phyloP scores from a whole-genome alignment of 257 asterid species.

The Nicotiana sylvestris region DNA sequence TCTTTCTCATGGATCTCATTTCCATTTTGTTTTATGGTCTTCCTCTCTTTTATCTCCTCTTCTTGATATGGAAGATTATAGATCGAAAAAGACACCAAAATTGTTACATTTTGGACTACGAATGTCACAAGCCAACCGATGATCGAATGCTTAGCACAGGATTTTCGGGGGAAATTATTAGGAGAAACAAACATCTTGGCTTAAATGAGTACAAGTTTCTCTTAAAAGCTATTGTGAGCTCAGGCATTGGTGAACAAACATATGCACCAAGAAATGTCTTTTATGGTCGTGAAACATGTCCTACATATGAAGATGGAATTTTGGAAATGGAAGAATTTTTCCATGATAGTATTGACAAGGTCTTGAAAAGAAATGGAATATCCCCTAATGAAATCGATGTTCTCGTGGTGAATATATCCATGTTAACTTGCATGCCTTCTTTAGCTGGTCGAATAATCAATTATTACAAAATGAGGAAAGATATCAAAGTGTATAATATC shows the following conservation, averaged over 20 bases:
- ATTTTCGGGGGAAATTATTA: conserved; percentile 50
- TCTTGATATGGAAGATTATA: conserved; percentile 19
- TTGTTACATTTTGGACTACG: conserved; percentile 73
- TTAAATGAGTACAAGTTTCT: conserved; percentile 65
- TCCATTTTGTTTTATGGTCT: conserved; percentile 24
- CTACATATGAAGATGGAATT: conserved; percentile 47
- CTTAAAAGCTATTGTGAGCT: conserved; percentile 66
- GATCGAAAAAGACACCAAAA: conserved; percentile 27
- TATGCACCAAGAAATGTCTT: conserved; percentile 69
- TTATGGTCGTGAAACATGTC: conserved; percentile 48
- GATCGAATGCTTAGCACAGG: conserved; percentile 48
- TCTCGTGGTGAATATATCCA: conserved; percentile 66
- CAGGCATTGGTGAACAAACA: conserved; percentile 86
- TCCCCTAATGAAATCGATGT: conserved; percentile 54
- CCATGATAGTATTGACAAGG: conserved; percentile 32
- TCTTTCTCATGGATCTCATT: conserved; percentile 36
- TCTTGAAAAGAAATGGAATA: conserved; percentile 36
- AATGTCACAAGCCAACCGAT: conserved; percentile 54
- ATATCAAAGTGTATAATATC: conserved; percentile 61
- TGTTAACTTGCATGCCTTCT: conserved; percentile 60
- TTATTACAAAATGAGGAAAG: conserved; percentile 46
- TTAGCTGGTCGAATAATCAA: conserved; percentile 53
- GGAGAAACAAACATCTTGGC: conserved; percentile 67
- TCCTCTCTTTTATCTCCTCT: conserved; percentile 37
- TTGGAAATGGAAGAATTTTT: conserved; percentile 76